A percentile compares a stretch with the other conserved stretches of the same genome.
These are phyloP conservation scores for Wallemia ichthyophaga DNA, from an alignment of 1,284 basidiomycete genomes.

Conservation along the genomic window DNA sequence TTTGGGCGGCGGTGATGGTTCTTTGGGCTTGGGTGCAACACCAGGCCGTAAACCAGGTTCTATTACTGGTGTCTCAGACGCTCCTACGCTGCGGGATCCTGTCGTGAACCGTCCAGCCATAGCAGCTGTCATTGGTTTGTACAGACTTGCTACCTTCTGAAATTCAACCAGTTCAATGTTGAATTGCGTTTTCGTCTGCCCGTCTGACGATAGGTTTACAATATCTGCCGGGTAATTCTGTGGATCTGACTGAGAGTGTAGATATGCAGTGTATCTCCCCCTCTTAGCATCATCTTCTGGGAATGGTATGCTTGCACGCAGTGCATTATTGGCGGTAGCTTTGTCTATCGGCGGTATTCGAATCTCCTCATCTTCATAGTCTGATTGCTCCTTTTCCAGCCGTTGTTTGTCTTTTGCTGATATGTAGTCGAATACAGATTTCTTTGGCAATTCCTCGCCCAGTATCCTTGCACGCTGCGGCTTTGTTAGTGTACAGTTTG, in stretches of 20 bases:
- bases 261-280: conserved; percentile 51
- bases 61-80: conserved; percentile 25
- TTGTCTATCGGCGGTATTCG: conserved; percentile 34
- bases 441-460: conserved; percentile 44
- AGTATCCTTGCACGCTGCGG: conserved; percentile 43
- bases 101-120: conserved; percentile 80
- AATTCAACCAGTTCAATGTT: conserved; percentile 46
- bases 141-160: conserved; percentile 54
- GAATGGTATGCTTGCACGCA: conserved; percentile 73
- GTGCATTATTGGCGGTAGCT: conserved; percentile 51
- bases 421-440: conserved; percentile 73
- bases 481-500: not conserved
- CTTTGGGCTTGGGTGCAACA: conserved; percentile 17
- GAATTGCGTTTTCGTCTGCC: conserved; percentile 15
- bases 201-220: conserved; percentile 14
- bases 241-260: conserved; percentile 34
- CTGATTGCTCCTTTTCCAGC: conserved; percentile 30
- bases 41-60: conserved; percentile 36
- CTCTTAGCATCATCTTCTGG: conserved; percentile 46
- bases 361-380: conserved; percentile 9
- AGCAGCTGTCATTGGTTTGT: conserved; percentile 66
- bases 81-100: conserved; percentile 28
- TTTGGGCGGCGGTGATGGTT: conserved; percentile 7
- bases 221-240: conserved; percentile 9
- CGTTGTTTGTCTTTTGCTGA: conserved; percentile 67